Conservation (phyloP, 2,329 filamentous ascomycete genomes). For the Raffaelea deltoideospora region DNA sequence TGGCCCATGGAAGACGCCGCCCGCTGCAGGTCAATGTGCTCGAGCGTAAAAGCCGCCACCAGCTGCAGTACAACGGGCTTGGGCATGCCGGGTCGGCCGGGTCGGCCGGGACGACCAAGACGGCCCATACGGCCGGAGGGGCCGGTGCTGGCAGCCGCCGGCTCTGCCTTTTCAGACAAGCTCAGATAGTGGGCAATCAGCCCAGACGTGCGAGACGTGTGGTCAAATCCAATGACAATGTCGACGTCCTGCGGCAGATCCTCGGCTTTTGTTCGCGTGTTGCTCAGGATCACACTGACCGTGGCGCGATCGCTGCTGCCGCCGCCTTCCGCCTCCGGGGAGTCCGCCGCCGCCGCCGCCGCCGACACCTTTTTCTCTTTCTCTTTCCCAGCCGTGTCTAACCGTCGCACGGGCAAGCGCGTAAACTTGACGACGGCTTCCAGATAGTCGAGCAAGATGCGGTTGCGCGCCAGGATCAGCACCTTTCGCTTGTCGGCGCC, state of each 20-base stretch:
- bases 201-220: slow-evolving; percentile 27
- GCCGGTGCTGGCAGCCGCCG: neutral
- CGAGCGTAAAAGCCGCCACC: slow-evolving; percentile 35
- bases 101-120: no score
- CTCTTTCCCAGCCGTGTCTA: slow-evolving; percentile 8
- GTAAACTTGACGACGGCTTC: slow-evolving; percentile 29
- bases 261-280: neutral
- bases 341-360: no score
- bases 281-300: neutral
- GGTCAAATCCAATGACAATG: slow-evolving; percentile 38
- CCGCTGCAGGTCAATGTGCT: slow-evolving; percentile 37
- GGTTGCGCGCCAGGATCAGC: slow-evolving; percentile 36
- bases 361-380: neutral
- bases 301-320: neutral
- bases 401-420: slow-evolving; percentile 16
- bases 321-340: neutral
- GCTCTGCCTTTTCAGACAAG: neutral
- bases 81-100: neutral
- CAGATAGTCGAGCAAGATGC: slow-evolving; percentile 34
- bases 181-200: slow-evolving; percentile 12
- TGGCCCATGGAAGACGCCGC: no score
- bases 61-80: slow-evolving; percentile 32
- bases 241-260: slow-evolving; percentile 24
- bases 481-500: slow-evolving; percentile 29
- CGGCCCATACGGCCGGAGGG: no score